A percentile compares a stretch with the other conserved stretches of the same genome.
Evolutionary conservation across 2,329 filamentous ascomycete species (phyloP).

Genomic region (Ustilaginoidea virens): DNA sequence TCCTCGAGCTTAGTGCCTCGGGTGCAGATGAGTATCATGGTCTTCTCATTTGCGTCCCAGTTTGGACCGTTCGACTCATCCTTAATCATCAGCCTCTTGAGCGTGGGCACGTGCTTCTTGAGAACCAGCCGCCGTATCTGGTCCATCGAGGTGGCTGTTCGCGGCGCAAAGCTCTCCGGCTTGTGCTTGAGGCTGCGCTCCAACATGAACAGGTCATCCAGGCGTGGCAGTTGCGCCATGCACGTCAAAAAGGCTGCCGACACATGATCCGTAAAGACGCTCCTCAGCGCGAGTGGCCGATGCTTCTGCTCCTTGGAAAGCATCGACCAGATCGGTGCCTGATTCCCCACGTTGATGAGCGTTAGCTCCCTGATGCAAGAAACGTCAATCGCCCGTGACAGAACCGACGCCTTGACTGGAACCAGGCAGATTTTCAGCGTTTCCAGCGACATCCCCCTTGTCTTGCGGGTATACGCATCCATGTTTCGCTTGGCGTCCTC

Average conservation of each 20-base stretch:
- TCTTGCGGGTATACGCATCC: conserved; percentile 39
- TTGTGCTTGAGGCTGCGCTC: conserved; percentile 36
- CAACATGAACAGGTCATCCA: conserved; percentile 45
- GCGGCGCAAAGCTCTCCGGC: conserved; percentile 36
- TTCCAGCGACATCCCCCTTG: conserved; percentile 40
- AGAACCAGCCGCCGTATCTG: conserved; percentile 42
- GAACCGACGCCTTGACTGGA: conserved; percentile 41
- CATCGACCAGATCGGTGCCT: conserved; percentile 42
- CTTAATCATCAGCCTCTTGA: conserved; percentile 44
- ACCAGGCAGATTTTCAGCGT: conserved; percentile 41
- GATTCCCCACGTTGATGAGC: conserved; percentile 47
- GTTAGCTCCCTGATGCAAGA: conserved; percentile 39
- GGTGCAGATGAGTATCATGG: conserved; percentile 36
- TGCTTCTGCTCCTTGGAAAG: conserved; percentile 37
- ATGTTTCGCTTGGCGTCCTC: conserved; percentile 15
- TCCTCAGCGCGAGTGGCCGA: conserved; percentile 34
- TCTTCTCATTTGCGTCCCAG: conserved; percentile 44
- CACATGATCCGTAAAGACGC: conserved; percentile 50
- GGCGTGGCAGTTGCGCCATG: conserved; percentile 32
- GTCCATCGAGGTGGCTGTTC: conserved; percentile 34
- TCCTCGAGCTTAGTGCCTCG: conserved; percentile 36
- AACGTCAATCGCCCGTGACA: conserved; percentile 41
- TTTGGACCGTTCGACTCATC: conserved; percentile 30
- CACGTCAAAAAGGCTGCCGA: conserved; percentile 37
- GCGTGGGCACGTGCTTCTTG: conserved; percentile 37